Conservation (phyloP, 1,284 basidiomycete genomes). For the Boletus sp. region DNA sequence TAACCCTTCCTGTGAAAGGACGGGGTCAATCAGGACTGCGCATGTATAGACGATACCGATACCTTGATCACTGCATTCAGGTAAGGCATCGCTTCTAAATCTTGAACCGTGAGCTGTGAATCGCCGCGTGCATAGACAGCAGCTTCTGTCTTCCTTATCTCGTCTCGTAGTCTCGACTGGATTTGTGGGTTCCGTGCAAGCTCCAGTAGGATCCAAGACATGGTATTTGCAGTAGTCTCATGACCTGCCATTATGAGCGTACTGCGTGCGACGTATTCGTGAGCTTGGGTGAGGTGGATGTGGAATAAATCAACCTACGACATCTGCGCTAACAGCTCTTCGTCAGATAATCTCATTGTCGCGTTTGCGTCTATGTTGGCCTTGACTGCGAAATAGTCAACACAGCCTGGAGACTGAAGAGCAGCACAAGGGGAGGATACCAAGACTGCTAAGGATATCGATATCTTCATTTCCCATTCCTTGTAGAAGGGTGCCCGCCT, state of each 20-base stretch:
- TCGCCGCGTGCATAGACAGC: slow-evolving; percentile 37
- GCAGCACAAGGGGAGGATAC: background rate
- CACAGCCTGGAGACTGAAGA: no score
- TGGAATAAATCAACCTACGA: slow-evolving; percentile 34
- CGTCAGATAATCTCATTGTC: slow-evolving; percentile 40
- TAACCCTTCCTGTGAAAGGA: slow-evolving; percentile 35
- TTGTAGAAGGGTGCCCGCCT: slow-evolving; percentile 32
- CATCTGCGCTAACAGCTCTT: slow-evolving; percentile 54
- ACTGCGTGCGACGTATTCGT: background rate
- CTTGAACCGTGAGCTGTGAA: slow-evolving; percentile 38
- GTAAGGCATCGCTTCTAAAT: slow-evolving; percentile 50
- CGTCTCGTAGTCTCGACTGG: slow-evolving; percentile 38
- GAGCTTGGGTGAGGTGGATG: background rate
- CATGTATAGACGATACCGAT: background rate
- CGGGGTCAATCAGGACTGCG: background rate
- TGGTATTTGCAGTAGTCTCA: slow-evolving; percentile 45
- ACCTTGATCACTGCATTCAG: slow-evolving; percentile 50
- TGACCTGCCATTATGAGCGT: slow-evolving; percentile 40
- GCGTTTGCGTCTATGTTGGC: slow-evolving; percentile 47
- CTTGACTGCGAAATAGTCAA: slow-evolving; percentile 37
- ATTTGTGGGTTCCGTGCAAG: slow-evolving; percentile 36
- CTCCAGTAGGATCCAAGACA: slow-evolving; percentile 41
- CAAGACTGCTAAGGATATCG: no score
- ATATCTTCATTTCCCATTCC: slow-evolving; percentile 36
- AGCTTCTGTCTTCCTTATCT: slow-evolving; percentile 35